Percentiles rank a stretch among this genome's conserved stretches.
These are phyloP conservation scores for Ceriops tagal DNA, from an alignment of 345 rosid genomes.

Conservation along the genomic window DNA sequence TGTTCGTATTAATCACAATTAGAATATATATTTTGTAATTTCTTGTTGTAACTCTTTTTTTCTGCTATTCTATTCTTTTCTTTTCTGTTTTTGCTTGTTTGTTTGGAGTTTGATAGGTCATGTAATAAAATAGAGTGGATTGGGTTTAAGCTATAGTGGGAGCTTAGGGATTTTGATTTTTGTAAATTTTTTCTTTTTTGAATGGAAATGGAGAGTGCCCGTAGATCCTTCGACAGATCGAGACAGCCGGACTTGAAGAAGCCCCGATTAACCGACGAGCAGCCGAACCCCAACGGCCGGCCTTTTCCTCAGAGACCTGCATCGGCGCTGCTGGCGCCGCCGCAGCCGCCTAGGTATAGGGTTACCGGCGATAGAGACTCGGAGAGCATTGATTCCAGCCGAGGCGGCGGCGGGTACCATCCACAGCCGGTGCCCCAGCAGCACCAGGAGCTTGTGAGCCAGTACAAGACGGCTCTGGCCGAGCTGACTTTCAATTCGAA, in stretches of 20 bases:
- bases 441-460: slow-evolving; percentile 83
- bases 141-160: slow-evolving; percentile 24
- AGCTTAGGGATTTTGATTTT: slow-evolving; percentile 14
- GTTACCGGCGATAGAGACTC: slow-evolving; percentile 34
- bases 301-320: slow-evolving; percentile 46
- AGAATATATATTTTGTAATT: not conserved
- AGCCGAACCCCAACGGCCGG: slow-evolving; percentile 31
- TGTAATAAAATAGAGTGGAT: slow-evolving; percentile 6
- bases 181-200: slow-evolving; percentile 10
- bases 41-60: not conserved
- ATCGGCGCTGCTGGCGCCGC: slow-evolving; percentile 20
- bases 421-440: slow-evolving; percentile 68
- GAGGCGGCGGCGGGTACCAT: slow-evolving; percentile 56
- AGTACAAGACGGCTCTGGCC: slow-evolving; percentile 78
- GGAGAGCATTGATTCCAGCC: slow-evolving; percentile 46
- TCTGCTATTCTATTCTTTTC: not conserved
- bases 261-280: slow-evolving; percentile 59
- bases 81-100: not conserved
- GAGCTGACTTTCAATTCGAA: slow-evolving; percentile 98
- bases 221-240: slow-evolving; percentile 82
- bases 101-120: not conserved
- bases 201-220: slow-evolving; percentile 68
- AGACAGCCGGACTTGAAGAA: slow-evolving; percentile 68
- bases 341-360: slow-evolving; percentile 24
- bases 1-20: not conserved